Percentiles rank a stretch among this genome's conserved stretches.
These are phyloP conservation scores for Schizosaccharomyces cryophilus DNA, from an alignment of 805 yeast genomes.

Conservation along the genomic window DNA sequence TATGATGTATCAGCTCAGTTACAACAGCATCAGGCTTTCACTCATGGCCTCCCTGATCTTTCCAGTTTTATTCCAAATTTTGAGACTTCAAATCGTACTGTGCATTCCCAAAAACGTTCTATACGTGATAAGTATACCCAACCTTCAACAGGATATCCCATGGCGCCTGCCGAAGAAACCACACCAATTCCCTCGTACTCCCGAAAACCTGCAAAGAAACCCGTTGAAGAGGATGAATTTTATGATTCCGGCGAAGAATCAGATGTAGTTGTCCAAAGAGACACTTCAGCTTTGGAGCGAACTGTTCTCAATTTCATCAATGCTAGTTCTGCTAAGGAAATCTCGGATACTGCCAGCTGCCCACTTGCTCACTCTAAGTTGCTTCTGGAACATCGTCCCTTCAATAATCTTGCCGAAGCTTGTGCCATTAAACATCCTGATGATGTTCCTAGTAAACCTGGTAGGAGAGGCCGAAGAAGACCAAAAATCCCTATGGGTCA, in stretches of 20 bases:
- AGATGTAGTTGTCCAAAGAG: background rate
- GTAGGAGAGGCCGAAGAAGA: background rate
- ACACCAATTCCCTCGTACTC: background rate
- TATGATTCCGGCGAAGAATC: background rate
- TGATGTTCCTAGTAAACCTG: background rate
- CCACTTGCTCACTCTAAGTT: background rate
- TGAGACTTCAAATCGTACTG: background rate
- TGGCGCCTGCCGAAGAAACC: background rate
- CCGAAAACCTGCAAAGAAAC: background rate
- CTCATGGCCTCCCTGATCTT: background rate
- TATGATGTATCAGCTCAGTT: background rate
- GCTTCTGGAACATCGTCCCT: constrained; percentile 1
- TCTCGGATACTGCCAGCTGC: background rate
- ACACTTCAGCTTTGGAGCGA: background rate
- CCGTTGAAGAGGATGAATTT: background rate
- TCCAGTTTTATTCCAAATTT: background rate
- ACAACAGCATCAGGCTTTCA: background rate
- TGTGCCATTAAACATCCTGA: background rate
- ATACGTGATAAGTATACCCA: background rate
- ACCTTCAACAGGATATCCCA: background rate
- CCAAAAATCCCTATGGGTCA: background rate
- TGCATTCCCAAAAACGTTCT: background rate
- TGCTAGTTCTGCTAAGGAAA: background rate
- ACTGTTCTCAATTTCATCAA: background rate
- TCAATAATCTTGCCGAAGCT: background rate